A percentile compares a stretch with the other conserved stretches of the same genome.
These are phyloP conservation scores for Exophiala calicioides DNA, from an alignment of 2,329 filamentous ascomycete genomes.

Conservation along the genomic window DNA sequence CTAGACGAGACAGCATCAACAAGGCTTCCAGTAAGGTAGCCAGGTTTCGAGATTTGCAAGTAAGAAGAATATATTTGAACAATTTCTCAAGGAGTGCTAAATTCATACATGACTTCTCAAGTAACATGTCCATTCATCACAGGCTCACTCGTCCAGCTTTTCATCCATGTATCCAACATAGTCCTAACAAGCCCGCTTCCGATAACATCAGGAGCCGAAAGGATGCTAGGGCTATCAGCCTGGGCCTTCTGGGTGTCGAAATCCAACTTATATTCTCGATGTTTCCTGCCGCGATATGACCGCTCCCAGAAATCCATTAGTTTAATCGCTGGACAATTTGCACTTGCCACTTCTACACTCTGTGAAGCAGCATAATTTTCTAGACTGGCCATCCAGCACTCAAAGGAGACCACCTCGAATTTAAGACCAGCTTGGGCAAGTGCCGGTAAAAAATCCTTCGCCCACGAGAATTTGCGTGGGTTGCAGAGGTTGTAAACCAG, in stretches of 20 bases:
- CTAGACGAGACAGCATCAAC: no score
- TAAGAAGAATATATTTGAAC: no score
- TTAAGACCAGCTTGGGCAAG: conserved; percentile 35
- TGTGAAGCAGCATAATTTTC: conserved; percentile 32
- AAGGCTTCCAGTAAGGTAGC: no score
- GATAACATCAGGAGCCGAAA: conserved; percentile 1
- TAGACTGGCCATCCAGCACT: conserved; percentile 46
- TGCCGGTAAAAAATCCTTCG: conserved; percentile 52
- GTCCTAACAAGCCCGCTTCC: conserved; percentile 3
- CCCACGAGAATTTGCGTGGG: conserved; percentile 44
- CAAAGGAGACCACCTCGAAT: conserved; percentile 40
- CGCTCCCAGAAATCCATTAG: conserved; percentile 53
- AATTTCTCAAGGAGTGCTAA: no score
- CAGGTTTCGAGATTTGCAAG: no score
- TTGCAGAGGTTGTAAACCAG: conserved; percentile 55
- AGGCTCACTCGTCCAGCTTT: no score
- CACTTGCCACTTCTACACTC: conserved; percentile 15
- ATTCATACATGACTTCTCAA: no score
- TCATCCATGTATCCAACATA: conserved; percentile 11
- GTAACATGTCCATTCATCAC: no score
- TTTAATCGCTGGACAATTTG: conserved; percentile 48
- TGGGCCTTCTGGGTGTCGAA: conserved; percentile 4
- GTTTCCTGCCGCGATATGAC: conserved; percentile 9
- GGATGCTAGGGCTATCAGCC: conserved; percentile 4
- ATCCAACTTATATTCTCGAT: background rate